A percentile compares a stretch with the other conserved stretches of the same genome.
These are phyloP conservation scores for Setaria viridis DNA, from an alignment of 202 grass and related monocot species.

Conservation along the genomic window DNA sequence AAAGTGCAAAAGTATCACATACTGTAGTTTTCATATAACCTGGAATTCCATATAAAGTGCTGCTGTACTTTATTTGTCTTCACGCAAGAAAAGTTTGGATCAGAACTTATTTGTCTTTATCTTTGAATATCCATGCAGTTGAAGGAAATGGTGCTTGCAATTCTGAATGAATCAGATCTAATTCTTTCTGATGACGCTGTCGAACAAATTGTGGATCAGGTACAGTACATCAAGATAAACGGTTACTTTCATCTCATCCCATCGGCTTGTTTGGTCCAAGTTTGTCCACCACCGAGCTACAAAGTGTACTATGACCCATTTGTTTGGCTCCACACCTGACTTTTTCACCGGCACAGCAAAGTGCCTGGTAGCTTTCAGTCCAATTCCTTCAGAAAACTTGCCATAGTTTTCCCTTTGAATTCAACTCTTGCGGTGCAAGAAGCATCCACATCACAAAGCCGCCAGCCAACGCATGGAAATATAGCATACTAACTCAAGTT, in stretches of 20 bases:
- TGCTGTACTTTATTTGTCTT: neutral
- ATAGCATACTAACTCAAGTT: slow-evolving; percentile 20
- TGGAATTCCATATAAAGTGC: neutral
- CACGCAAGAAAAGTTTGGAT: neutral
- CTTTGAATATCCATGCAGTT: slow-evolving; percentile 47
- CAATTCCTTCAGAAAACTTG: neutral
- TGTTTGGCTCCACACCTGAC: neutral
- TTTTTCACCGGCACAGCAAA: neutral
- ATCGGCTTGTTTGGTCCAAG: neutral
- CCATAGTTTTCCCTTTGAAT: neutral
- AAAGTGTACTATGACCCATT: slow-evolving; percentile 9
- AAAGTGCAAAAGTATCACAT: neutral
- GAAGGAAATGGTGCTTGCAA: slow-evolving; percentile 92
- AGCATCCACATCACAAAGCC: neutral
- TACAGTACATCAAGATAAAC: slow-evolving; percentile 39
- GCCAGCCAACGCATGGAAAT: neutral
- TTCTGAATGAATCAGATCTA: slow-evolving; percentile 80
- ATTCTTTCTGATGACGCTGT: slow-evolving; percentile 81
- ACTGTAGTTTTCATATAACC: neutral
- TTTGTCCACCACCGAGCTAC: neutral
- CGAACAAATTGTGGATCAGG: slow-evolving; percentile 82
- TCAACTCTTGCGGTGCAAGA: neutral
- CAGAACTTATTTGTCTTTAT: neutral
- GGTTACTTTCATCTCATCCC: slow-evolving; percentile 9
- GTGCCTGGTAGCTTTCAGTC: slow-evolving; percentile 8